Evolutionary conservation across 768 basidiomycete genomes (phyloP), one percentile per base, ranked within the genome.

Genomic region (Pisolithus sp.): DNA sequence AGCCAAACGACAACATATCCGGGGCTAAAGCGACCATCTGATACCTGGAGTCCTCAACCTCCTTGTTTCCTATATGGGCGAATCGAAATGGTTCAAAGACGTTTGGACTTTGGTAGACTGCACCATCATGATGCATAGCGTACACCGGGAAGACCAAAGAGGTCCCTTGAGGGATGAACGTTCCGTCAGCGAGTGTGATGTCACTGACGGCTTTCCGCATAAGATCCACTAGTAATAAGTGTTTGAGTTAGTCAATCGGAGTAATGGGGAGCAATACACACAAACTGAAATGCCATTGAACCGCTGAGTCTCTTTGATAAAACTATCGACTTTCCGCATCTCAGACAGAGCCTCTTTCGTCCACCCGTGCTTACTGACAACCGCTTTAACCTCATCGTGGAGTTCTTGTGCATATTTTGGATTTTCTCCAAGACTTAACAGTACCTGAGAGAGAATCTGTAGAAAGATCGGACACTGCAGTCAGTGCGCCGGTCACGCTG

Each of bases 81-180:
- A 79, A 82, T 3, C 81, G 76, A 61, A 77, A 79, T 0, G 74
- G 74, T 36, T 79, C 70, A 54, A 83, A 76, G 4, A 49, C 52
- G 0, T 62, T 20, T 1, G 76, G 54, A 34, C 72, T 62, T 2
- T 67, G 55, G 40, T 76, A 75, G 7, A 55, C 7, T 5, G 20
- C 38, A 8, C 50, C 44, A 12, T 65, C 60, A 3, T 37, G 52
- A 41, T 68, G 67, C 0, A 62, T 41, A 7, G 60, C 60, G 15
- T 51, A 48, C 2, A 59, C 26, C 3, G 69, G 57, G 7, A 58
- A 59, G 2, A 60, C 36, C 8, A 74, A 36, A 24, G 54, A 47
- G 23, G 63, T 63, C 9, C 70, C 73, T 24, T 63, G 56, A 0
- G 72, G 73, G 26, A 73, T 54, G 26, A 68, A 52, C 0, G 68